Evolutionary conservation across 306 rosid genomes (phyloP), one percentile per base, ranked within the genome.

Genomic region (Sindora glabra): DNA sequence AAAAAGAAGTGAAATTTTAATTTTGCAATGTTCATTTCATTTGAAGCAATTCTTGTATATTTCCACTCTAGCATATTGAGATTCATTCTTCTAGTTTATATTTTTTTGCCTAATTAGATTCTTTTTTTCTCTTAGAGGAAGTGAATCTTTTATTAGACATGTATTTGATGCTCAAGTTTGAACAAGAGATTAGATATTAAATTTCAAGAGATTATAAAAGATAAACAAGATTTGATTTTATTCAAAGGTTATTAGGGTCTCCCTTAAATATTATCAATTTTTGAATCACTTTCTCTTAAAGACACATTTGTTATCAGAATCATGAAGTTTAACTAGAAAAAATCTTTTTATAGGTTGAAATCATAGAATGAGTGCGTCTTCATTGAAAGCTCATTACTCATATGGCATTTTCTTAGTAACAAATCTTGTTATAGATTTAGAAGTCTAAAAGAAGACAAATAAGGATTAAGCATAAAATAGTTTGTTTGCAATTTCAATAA

Each of bases 381-480:
- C 94, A 6, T 69, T 73, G 13, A 69, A 26, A 56, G 90, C 84
- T 0, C 96, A 90, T 44, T 90, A 84, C 67, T 48, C 52, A 23
- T 90, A 76, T 44, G 84, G 90, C 61, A 30, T 67, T 48, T 90
- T 90, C 84, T 71, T 90, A 23, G 47, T 83, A 6, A 70, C 74
- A 59, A 90, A 87, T 67, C 86, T 84, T 21, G 75, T 77, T 36
- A 84, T 72, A 44, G 61, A n/a, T n/a, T n/a, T n/a, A n/a, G n/a
- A n/a, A n/a, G n/a, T n/a, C n/a, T n/a, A 1, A n/a, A n/a, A n/a
- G n/a, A n/a, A n/a, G n/a, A n/a, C n/a, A n/a, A n/a, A n/a, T n/a
- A n/a, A n/a, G n/a, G n/a, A n/a, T n/a, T n/a, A n/a, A n/a, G n/a
- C n/a, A n/a, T n/a, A n/a, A n/a, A n/a, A n/a, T n/a, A n/a, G n/a